Percentiles rank a stretch among this genome's conserved stretches.
phyloP scores from a whole-genome alignment of 1,284 basidiomycete species.

The Trametes pubescens region DNA sequence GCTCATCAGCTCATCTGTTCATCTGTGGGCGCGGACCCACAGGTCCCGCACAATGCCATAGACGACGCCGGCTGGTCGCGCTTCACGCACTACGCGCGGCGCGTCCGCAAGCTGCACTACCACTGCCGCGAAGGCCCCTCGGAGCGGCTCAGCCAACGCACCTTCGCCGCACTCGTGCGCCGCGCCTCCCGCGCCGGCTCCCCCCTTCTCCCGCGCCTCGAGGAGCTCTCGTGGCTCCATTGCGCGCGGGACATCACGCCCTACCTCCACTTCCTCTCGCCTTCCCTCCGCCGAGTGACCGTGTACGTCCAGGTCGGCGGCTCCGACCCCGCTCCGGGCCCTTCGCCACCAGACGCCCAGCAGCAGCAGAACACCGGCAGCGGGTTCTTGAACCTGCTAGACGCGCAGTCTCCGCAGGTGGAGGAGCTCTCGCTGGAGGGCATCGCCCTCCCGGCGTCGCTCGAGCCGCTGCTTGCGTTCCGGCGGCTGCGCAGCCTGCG shows the following conservation, averaged over 20 bases:
- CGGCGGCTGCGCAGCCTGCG: constrained; percentile 21
- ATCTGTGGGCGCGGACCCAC: background rate
- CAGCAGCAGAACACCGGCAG: background rate
- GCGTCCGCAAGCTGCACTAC: constrained; percentile 27
- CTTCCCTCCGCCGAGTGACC: constrained; percentile 21
- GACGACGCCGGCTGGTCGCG: constrained; percentile 22
- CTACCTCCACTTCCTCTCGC: constrained; percentile 26
- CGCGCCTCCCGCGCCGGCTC: constrained; percentile 16
- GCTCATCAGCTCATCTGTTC: too few species aligned
- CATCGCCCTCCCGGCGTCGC: constrained; percentile 20
- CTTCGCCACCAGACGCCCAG: too few species aligned
- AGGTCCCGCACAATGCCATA: constrained; percentile 4
- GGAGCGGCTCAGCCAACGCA: constrained; percentile 19
- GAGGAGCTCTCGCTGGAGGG: constrained; percentile 27
- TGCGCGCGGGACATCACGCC: constrained; percentile 20
- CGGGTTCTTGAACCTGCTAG: constrained; percentile 9
- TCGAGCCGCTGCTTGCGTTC: constrained; percentile 18
- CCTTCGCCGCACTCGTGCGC: constrained; percentile 23
- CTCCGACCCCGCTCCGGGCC: background rate
- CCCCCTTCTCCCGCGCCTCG: constrained; percentile 24
- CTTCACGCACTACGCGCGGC: constrained; percentile 21
- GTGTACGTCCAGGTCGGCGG: constrained; percentile 22
- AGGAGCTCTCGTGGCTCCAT: constrained; percentile 31
- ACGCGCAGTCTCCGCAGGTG: constrained; percentile 16
- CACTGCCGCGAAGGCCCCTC: constrained; percentile 16